These are phyloP conservation scores for Dunaliella primolecta DNA, from an alignment of 139 green algal species.

Conservation along the genomic window DNA sequence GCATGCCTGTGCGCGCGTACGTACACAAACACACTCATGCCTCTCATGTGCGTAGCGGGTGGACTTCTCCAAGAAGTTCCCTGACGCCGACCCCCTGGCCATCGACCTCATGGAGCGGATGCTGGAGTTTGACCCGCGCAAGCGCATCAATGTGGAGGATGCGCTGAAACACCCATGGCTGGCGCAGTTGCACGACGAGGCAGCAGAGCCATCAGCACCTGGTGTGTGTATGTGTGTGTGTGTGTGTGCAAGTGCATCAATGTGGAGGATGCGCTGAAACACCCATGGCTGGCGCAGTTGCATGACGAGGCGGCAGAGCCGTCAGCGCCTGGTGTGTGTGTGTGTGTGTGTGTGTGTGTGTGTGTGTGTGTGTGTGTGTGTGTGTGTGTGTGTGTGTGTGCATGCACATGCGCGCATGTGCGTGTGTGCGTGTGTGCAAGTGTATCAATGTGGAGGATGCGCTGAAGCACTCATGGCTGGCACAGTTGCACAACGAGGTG, in stretches of 20 bases:
- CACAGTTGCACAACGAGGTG: constrained; percentile 19
- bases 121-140: constrained; percentile 88
- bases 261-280: constrained; percentile 78
- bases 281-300: constrained; percentile 85
- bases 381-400: constrained; percentile 1
- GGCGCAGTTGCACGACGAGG: constrained; percentile 75
- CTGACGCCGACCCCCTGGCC: constrained; percentile 63
- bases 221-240: no score
- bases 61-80: constrained; percentile 61
- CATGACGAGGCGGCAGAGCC: constrained; percentile 80
- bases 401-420: background rate
- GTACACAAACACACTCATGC: no score
- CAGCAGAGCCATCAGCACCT: constrained; percentile 63
- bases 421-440: background rate
- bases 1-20: no score
- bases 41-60: no score
- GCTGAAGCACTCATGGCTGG: constrained; percentile 87
- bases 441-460: constrained; percentile 40
- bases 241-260: constrained; percentile 51
- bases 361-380: constrained; percentile 14
- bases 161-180: constrained; percentile 91
- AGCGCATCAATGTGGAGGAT: constrained; percentile 78
- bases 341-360: background rate
- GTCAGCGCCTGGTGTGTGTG: constrained; percentile 33
- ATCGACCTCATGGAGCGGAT: constrained; percentile 87